These are phyloP conservation scores for Glycine latifolia DNA, from an alignment of 306 rosid genomes.

Conservation along the genomic window DNA sequence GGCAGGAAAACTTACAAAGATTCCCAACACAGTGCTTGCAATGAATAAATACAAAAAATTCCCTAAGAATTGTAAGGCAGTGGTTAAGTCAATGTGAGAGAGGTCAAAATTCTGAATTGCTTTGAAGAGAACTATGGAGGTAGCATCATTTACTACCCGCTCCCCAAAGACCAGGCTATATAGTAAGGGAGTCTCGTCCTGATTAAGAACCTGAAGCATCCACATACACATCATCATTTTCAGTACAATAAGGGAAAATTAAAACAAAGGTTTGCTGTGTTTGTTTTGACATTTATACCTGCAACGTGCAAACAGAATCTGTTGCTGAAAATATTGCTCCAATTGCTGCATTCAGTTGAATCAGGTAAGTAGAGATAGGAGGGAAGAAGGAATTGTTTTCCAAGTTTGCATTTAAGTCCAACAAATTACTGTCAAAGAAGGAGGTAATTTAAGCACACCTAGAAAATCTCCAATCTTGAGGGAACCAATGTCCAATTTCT, in stretches of 20 bases:
- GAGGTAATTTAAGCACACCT: slow-evolving; percentile 56
- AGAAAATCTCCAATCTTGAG: slow-evolving; percentile 91
- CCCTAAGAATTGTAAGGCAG: slow-evolving; percentile 70
- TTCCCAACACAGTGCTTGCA: slow-evolving; percentile 81
- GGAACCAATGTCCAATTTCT: slow-evolving; percentile 77
- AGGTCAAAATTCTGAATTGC: slow-evolving; percentile 97
- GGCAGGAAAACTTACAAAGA: slow-evolving; percentile 63
- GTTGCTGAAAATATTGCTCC: slow-evolving; percentile 97
- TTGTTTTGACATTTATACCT: slow-evolving; percentile 57
- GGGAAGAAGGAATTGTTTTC: background rate
- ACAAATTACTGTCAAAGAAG: slow-evolving; percentile 15
- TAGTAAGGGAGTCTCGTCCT: slow-evolving; percentile 81
- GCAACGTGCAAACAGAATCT: slow-evolving; percentile 96
- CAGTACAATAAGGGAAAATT: background rate
- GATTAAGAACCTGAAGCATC: slow-evolving; percentile 84
- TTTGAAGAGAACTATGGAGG: slow-evolving; percentile 91
- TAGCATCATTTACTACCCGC: slow-evolving; percentile 97
- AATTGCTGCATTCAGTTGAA: slow-evolving; percentile 69
- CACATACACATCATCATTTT: background rate
- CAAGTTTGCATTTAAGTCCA: slow-evolving; percentile 9
- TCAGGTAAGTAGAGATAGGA: slow-evolving; percentile 18
- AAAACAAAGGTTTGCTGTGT: background rate
- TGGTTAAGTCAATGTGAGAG: slow-evolving; percentile 72
- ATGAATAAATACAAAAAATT: slow-evolving; percentile 71
- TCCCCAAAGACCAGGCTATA: slow-evolving; percentile 97